A percentile compares a stretch with the other conserved stretches of the same genome.
phyloP scores from a whole-genome alignment of 179 eudicot genomes.

The Carnegiea gigantea region DNA sequence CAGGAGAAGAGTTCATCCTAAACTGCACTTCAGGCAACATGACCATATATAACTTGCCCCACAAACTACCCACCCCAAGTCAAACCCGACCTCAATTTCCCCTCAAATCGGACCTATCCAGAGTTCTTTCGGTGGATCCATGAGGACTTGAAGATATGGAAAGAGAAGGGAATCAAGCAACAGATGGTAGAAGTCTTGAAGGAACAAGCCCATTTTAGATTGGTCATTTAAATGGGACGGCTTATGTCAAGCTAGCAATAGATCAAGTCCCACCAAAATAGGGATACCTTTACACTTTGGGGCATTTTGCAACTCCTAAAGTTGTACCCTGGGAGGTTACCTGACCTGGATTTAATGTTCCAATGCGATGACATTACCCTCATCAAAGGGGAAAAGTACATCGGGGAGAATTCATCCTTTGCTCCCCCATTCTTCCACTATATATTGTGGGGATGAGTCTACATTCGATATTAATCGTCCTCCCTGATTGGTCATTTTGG shows the following conservation, averaged over 20 bases:
- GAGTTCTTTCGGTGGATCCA: slow-evolving; percentile 63
- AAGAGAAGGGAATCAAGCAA: slow-evolving; percentile 36
- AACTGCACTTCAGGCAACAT: slow-evolving; percentile 27
- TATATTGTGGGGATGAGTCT: too few relatives aligned
- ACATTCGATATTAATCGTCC: too few relatives aligned
- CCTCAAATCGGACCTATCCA: slow-evolving; percentile 34
- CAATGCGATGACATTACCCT: slow-evolving; percentile 31
- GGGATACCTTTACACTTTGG: slow-evolving; percentile 59
- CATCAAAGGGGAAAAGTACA: neutral
- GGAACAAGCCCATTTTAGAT: slow-evolving; percentile 34
- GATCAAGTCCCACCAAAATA: slow-evolving; percentile 48
- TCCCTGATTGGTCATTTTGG: too few relatives aligned
- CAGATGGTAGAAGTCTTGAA: slow-evolving; percentile 48
- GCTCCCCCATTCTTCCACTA: too few relatives aligned
- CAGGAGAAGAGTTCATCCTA: slow-evolving; percentile 21
- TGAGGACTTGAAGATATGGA: slow-evolving; percentile 59
- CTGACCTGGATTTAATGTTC: slow-evolving; percentile 53
- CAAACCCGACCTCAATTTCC: neutral
- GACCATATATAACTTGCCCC: slow-evolving; percentile 28
- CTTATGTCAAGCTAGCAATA: slow-evolving; percentile 37
- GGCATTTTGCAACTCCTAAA: slow-evolving; percentile 57
- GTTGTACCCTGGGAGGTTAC: slow-evolving; percentile 56
- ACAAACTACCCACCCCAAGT: slow-evolving; percentile 20
- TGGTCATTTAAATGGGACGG: slow-evolving; percentile 46
- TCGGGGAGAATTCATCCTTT: too few relatives aligned